phyloP scores from a whole-genome alignment of 2,329 filamentous ascomycete species.

The Sarocladium strictum region DNA sequence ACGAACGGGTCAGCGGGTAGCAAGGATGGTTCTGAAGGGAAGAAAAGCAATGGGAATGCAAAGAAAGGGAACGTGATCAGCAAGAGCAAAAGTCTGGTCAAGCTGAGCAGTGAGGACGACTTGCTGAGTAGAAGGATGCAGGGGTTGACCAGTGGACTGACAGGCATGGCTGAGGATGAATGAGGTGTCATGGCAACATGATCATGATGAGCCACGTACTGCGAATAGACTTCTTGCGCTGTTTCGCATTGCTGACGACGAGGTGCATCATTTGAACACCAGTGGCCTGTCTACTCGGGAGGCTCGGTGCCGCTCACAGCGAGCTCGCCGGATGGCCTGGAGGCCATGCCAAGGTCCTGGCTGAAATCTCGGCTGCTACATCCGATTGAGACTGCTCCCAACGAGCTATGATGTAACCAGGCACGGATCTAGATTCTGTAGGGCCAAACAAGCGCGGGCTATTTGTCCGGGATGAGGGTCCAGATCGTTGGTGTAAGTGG shows the following conservation, averaged over 20 bases:
- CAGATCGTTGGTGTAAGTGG: background rate
- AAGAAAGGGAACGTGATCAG: slow-evolving; percentile 22
- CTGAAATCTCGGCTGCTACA: background rate
- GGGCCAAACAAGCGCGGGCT: background rate
- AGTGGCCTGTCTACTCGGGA: too few species aligned
- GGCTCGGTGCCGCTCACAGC: background rate
- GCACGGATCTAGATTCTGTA: background rate
- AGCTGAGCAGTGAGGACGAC: slow-evolving; percentile 53
- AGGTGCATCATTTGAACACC: too few species aligned
- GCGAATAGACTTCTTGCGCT: background rate
- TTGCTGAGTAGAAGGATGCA: slow-evolving; percentile 52
- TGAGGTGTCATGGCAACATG: slow-evolving; percentile 11
- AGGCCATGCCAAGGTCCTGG: background rate
- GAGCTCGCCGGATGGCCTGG: background rate
- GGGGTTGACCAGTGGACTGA: slow-evolving; percentile 48
- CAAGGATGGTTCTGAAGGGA: slow-evolving; percentile 13
- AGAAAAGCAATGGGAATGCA: slow-evolving; percentile 15
- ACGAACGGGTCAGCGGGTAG: slow-evolving; percentile 14
- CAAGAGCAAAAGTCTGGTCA: slow-evolving; percentile 44
- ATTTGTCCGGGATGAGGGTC: background rate
- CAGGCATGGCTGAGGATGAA: slow-evolving; percentile 40
- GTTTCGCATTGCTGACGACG: too few species aligned
- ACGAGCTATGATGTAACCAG: background rate
- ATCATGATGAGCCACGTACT: background rate
- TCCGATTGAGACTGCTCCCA: background rate